Evolutionary conservation across 805 yeast species (phyloP), one percentile per base, ranked within the genome.

Genomic region (Blastobotrys terrestris): DNA sequence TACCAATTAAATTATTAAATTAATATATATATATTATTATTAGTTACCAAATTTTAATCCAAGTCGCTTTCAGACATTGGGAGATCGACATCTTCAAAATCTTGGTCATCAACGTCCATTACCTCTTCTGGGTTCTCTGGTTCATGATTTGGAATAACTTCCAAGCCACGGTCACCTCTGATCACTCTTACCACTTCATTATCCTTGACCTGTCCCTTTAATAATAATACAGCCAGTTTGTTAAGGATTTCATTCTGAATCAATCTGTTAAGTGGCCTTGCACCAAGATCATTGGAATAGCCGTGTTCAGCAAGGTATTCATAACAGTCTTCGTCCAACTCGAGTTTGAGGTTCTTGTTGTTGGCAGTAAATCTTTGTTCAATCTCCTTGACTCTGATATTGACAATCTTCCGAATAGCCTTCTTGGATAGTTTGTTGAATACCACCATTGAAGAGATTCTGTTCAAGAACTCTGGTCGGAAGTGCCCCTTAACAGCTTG

Each of bases 391-490:
- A 94, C 73, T 65, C 99, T 80, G 58, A 94, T 84, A 55, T 81
- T 82, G 46, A 94, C 97, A 64, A 94, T 94, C 81, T 87, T 88
- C 61, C 88, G 80, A 59, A 94, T 94, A 1, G 97, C 95, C 69
- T 85, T 85, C 76, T 83, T 85, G 15, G 97, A 87, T 59, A 94
- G 77, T 61, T 96, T 81, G 78, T 94, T 94, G 80, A 94, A 94
- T 19, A 94, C 85, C 31, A 92, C 89, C 60, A 88, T 91, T 5
- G 95, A 87, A 1, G 96, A 85, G 58, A 94, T 92, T 76, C 99
- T 87, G 78, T 94, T 94, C 63, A 94, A 77, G 75, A 94, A 94
- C 72, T 94, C 99, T 3, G 99, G 99, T 69, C 98, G 82, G 81
- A 94, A 94, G 69, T 94, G 98, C 3, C 77, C 77, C 61, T 85